These are phyloP conservation scores for Aureobasidium sp. DNA, from an alignment of 2,329 filamentous ascomycete genomes.

Conservation along the genomic window DNA sequence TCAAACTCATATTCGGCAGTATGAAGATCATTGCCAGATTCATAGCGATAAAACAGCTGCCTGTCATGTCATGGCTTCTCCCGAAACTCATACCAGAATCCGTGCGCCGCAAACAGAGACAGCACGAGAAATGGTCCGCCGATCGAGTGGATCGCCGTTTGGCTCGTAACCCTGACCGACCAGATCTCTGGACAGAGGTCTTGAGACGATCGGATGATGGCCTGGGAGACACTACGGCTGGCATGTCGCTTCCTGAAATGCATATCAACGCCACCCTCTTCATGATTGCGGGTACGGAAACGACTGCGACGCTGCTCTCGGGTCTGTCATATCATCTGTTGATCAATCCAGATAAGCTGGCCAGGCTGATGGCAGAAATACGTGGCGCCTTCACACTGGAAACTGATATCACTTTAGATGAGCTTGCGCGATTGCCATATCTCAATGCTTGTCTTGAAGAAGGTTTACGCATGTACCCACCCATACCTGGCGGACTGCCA, in stretches of 20 bases:
- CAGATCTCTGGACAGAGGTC: constrained; percentile 25
- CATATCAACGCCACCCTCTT: constrained; percentile 28
- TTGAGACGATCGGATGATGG: constrained; percentile 14
- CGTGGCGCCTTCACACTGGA: constrained; percentile 26
- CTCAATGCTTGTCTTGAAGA: constrained; percentile 40
- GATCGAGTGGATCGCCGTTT: constrained; percentile 26
- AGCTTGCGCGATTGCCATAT: constrained; percentile 31
- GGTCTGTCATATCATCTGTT: constrained; percentile 37
- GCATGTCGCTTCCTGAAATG: constrained; percentile 27
- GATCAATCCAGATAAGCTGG: constrained; percentile 32
- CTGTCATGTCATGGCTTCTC: background rate
- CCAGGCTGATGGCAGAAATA: constrained; percentile 30
- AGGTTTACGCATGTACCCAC: constrained; percentile 37
- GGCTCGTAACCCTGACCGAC: constrained; percentile 17
- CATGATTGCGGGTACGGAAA: constrained; percentile 34
- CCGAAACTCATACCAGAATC: background rate
- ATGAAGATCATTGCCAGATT: constrained; percentile 7
- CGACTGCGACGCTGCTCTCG: constrained; percentile 31
- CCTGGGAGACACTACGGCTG: constrained; percentile 19
- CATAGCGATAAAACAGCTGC: constrained; percentile 5
- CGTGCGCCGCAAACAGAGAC: background rate
- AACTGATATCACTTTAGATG: constrained; percentile 30
- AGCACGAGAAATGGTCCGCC: constrained; percentile 10
- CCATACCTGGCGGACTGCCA: constrained; percentile 30
- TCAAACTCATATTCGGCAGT: constrained; percentile 14